Evolutionary conservation across 2,329 filamentous ascomycete species (phyloP), one percentile per base, ranked within the genome.

Genomic region (Colletotrichum somersetense): DNA sequence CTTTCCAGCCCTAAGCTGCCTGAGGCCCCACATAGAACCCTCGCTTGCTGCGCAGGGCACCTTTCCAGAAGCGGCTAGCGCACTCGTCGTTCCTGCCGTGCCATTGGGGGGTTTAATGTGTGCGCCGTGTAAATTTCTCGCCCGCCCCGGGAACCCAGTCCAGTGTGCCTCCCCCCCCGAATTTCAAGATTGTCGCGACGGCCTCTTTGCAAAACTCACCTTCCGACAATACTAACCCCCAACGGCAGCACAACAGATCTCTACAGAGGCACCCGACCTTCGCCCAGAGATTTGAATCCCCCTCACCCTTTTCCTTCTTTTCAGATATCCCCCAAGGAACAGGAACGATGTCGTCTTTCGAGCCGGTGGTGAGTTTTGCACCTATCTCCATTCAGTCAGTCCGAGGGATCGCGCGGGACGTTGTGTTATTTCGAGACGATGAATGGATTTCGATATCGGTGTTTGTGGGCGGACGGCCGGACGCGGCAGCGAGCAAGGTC

Each of bases 261-360:
- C 64, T 68, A 67, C 53, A 67, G 70, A 64, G 70, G 70, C 70
- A 72, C 59, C 59, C 59, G 48, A 57, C 55, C 48, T 62, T 63
- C 71, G 73, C 74, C 73, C 72, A 71, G 75, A 76, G 75, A 75
- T 75, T 76, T 77, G 75, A 69, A 59, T 58, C 33, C 48, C 52
- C 58, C 67, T 68, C 57, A 61, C 62, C 62, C 72, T 75, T 73
- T 57, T 57, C 55, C 70, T 67, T 69, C 64, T 62, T 69, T 68
- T 73, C 72, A 70, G 70, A 44, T 68, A 55, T 59, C 35, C 44
- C 44, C 20, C 44, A 78, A 82, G 78, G 76, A 79, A 78, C 75
- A 75, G 82, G 81, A 83, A 89, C 86, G 83, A 91, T 91, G 89
- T 91, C 89, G 83, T 89, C 87, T 81, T 91, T 92, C 85, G 90